A percentile compares a stretch with the other conserved stretches of the same genome.
These are phyloP conservation scores for Paecilomyces sp. DNA, from an alignment of 2,329 filamentous ascomycete species.

Conservation along the genomic window DNA sequence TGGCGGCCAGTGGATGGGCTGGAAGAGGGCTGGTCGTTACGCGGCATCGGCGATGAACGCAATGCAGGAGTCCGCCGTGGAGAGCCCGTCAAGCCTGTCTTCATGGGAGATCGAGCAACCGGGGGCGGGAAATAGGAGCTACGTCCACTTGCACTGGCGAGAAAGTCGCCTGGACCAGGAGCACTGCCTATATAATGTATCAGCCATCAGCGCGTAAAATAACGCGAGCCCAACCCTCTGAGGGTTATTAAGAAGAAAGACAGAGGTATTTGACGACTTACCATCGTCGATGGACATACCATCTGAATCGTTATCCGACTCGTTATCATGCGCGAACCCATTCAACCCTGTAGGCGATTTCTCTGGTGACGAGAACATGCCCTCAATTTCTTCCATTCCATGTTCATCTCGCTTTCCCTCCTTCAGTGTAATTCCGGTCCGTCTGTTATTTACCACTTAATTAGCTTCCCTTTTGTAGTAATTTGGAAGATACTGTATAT, in stretches of 20 bases:
- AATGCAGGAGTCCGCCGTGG: conserved; percentile 35
- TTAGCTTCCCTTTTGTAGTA: conserved; percentile 1
- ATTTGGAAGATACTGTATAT: conserved; percentile 9
- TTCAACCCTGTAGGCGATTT: conserved; percentile 44
- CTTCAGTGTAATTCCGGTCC: conserved; percentile 77
- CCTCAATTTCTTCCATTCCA: conserved; percentile 82
- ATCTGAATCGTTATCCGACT: conserved; percentile 47
- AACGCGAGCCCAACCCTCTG: not conserved
- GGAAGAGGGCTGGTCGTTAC: conserved; percentile 26
- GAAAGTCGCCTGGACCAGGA: conserved; percentile 35
- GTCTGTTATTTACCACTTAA: conserved; percentile 46
- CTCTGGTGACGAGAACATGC: conserved; percentile 81
- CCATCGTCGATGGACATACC: conserved; percentile 60
- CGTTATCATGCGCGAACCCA: conserved; percentile 26
- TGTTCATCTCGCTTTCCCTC: conserved; percentile 83
- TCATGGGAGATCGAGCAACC: conserved; percentile 39
- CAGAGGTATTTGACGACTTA: conserved; percentile 29
- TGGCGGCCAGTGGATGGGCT: conserved; percentile 29
- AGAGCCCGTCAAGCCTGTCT: conserved; percentile 35
- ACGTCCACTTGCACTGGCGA: conserved; percentile 27
- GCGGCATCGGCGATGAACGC: conserved; percentile 34
- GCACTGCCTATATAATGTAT: conserved; percentile 25
- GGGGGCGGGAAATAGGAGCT: conserved; percentile 31
- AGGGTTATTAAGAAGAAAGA: not conserved
- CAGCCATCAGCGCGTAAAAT: not conserved